These are phyloP conservation scores for Xenoacremonium recifei DNA, from an alignment of 2,329 filamentous ascomycete species.

Conservation along the genomic window DNA sequence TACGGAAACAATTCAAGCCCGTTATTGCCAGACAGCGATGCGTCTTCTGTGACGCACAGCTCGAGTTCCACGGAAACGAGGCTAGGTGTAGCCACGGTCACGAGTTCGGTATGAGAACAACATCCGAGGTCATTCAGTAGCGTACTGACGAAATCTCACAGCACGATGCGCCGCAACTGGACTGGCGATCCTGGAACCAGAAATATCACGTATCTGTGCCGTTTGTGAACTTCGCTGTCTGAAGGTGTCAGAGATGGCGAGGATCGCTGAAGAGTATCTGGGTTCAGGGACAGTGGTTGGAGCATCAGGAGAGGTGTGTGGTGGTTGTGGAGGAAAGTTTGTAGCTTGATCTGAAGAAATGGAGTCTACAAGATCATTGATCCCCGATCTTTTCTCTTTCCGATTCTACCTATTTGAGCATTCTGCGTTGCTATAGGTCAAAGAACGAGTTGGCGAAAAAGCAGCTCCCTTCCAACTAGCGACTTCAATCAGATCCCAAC, in stretches of 20 bases:
- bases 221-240: conserved; percentile 54
- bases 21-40: conserved; percentile 40
- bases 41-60: conserved; percentile 42
- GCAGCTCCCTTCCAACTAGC: too few relatives aligned
- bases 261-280: conserved; percentile 30
- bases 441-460: too few relatives aligned
- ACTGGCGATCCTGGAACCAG: conserved; percentile 53
- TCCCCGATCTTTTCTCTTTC: too few relatives aligned
- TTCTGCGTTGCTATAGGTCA: too few relatives aligned
- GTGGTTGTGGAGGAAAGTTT: conserved; percentile 43
- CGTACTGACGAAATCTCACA: conserved; percentile 22
- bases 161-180: conserved; percentile 55
- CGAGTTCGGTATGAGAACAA: conserved; percentile 40
- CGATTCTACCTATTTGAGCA: too few relatives aligned
- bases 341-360: conserved; percentile 33
- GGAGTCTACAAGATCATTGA: too few relatives aligned
- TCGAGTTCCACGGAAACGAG: conserved; percentile 32
- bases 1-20: conserved; percentile 39
- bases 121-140: background rate
- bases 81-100: conserved; percentile 40
- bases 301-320: conserved; percentile 34
- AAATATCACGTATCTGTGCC: conserved; percentile 52
- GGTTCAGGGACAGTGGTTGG: conserved; percentile 28
- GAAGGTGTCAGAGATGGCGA: conserved; percentile 39
- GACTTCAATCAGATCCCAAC: too few relatives aligned